Base-by-base conservation (phyloP, 257 asterid genomes). In the Anisodus tanguticus region DNA sequence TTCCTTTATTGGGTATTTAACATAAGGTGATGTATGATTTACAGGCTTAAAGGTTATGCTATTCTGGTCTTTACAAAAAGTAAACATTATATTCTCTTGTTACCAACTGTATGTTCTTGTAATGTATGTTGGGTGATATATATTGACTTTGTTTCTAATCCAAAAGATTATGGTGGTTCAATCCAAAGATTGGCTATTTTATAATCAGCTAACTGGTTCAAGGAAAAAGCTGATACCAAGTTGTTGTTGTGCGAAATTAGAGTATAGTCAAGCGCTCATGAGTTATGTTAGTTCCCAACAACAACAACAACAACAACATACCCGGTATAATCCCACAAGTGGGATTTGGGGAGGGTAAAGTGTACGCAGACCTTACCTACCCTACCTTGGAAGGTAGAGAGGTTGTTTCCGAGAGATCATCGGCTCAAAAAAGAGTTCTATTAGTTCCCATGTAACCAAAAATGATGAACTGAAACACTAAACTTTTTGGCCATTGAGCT, bases 111-210 rank as follows among this genome's bases (percentile, higher is more conserved):
- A 55, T 76, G 63, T 76, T 76, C 47, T 26, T 53, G 81, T 53
- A 53, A 1, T 13, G 49, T 77, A 41, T 22, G 12, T 77, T 77
- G 7, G 9, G 15, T 53, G 64, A 53, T 53, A 26, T 26, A 53
- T 13, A 0, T 53, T 53, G 63, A 76, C 63, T 13, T 76, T 9
- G 2, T 49, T 76, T 51, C 22, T 51, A 12, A 26, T 53, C 49
- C 26, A 53, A 77, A 13, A 6, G 15, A 31, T 53, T 77, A 15
- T 53, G 45, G 15, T 53, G 4, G 31, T 77, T 13, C 49, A 51
- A 53, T 76, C 13, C 64, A 77, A 77, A 77, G 49, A 76, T 74
- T 74, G 62, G 37, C 15, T 15, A 53, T 49, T 53, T 53, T 26
- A 22, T 77, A 12, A 8, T 53, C 9, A 22, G 11, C 12, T 15